Evolutionary conservation across 208 protist genomes (phyloP).

Genomic region (Angomonas deanei): DNA sequence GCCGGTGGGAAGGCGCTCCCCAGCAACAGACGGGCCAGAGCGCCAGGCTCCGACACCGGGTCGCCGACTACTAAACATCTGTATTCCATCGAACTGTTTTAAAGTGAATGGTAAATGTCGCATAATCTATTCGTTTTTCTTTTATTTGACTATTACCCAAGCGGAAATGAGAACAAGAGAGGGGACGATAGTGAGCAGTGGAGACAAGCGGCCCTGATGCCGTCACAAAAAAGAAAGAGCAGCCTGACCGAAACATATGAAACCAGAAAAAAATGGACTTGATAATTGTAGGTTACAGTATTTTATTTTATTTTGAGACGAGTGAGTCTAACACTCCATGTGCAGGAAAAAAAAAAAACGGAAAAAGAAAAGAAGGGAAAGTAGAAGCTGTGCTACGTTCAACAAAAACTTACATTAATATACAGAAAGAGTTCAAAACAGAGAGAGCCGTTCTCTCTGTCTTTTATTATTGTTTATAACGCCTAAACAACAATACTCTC

Average conservation of each 20-base stretch:
- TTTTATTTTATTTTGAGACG: no score
- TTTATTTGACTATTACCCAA: background rate
- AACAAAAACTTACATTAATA: no score
- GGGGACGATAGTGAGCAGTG: background rate
- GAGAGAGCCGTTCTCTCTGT: no score
- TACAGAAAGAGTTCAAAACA: no score
- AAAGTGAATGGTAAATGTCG: no score
- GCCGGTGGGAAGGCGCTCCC: slow-evolving; percentile 15
- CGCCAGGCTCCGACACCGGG: slow-evolving; percentile 26
- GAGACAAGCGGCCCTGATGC: background rate
- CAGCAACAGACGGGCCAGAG: slow-evolving; percentile 31
- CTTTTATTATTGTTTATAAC: no score
- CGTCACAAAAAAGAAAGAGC: no score
- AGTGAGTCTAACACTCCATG: no score
- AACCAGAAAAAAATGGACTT: slow-evolving; percentile 9
- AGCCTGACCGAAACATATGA: slow-evolving; percentile 13
- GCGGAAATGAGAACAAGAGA: slow-evolving; percentile 12
- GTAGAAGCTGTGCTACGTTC: no score
- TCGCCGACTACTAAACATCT: slow-evolving; percentile 42
- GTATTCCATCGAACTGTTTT: slow-evolving; percentile 38
- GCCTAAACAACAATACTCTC: no score
- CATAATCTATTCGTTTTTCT: background rate
- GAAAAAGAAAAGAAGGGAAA: slow-evolving; percentile 3
- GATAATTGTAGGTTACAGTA: background rate
- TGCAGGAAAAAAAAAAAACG: slow-evolving; percentile 7